Conservation (phyloP, 768 basidiomycete species). For the Boletus eberwhitei region DNA sequence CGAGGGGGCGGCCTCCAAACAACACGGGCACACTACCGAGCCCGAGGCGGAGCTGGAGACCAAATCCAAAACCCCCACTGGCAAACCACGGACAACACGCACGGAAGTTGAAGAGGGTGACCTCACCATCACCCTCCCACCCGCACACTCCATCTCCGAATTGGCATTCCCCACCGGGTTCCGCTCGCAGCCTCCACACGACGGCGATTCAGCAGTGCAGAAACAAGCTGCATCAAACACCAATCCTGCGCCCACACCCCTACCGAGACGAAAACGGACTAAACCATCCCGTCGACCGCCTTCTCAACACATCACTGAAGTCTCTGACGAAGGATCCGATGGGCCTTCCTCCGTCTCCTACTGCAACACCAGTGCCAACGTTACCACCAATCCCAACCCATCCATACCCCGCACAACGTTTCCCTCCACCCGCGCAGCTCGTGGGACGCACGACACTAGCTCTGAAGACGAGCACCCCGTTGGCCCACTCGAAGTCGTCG, state of each 20-base stretch:
- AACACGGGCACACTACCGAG: neutral
- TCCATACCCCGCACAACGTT: neutral
- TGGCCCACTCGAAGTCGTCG: slow-evolving; percentile 21
- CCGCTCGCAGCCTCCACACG: slow-evolving; percentile 1
- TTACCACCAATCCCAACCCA: neutral
- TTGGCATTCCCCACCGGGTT: slow-evolving; percentile 23
- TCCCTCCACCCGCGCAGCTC: neutral
- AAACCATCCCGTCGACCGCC: slow-evolving; percentile 16
- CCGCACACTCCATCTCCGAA: slow-evolving; percentile 29
- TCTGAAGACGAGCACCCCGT: slow-evolving; percentile 14
- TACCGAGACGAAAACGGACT: slow-evolving; percentile 1
- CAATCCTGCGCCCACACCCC: neutral
- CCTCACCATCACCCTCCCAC: slow-evolving; percentile 22
- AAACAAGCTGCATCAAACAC: neutral
- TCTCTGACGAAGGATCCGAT: slow-evolving; percentile 19
- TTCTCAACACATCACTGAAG: slow-evolving; percentile 27
- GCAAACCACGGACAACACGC: neutral
- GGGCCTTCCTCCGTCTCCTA: neutral
- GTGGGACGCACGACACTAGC: slow-evolving; percentile 11
- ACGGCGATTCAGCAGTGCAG: neutral
- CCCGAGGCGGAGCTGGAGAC: neutral
- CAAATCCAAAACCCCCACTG: neutral
- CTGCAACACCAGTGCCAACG: neutral
- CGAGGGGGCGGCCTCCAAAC: slow-evolving; percentile 10
- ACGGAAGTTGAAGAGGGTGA: neutral